These are phyloP conservation scores for Aspergillus affinis DNA, from an alignment of 495 filamentous ascomycete genomes.

Conservation along the genomic window DNA sequence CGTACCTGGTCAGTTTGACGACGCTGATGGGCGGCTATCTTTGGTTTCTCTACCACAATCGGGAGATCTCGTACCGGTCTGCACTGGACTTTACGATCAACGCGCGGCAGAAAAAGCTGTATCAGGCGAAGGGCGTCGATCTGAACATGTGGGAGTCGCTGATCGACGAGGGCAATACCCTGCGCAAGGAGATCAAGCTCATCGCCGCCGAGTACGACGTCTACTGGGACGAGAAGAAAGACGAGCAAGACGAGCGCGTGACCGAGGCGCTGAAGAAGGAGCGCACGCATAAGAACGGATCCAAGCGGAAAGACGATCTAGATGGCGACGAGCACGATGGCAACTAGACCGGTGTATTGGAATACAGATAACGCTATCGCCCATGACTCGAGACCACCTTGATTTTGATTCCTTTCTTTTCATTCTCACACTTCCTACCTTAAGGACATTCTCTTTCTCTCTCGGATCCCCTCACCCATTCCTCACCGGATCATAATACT, in stretches of 20 bases:
- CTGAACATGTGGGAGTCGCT: conserved; percentile 71
- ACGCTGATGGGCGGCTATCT: conserved; percentile 87
- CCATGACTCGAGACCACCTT: too few species aligned
- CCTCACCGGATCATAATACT: conserved; percentile 49
- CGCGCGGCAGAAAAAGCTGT: conserved; percentile 72
- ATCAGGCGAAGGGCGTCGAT: conserved; percentile 73
- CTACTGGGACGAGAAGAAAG: conserved; percentile 84
- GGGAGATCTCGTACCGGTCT: conserved; percentile 80
- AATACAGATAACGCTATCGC: too few species aligned
- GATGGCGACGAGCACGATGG: conserved; percentile 40
- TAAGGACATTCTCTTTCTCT: too few species aligned
- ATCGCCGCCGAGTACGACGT: conserved; percentile 89
- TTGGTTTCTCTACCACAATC: conserved; percentile 92
- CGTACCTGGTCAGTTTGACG: conserved; percentile 78
- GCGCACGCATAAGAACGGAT: conserved; percentile 49
- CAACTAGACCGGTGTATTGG: conserved; percentile 10
- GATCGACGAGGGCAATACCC: conserved; percentile 76
- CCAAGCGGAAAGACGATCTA: conserved; percentile 47
- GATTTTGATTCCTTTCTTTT: too few species aligned
- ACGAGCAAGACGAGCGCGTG: conserved; percentile 74
- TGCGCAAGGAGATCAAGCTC: conserved; percentile 76
- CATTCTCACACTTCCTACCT: too few species aligned
- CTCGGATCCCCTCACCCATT: conserved; percentile 26
- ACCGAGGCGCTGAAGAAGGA: conserved; percentile 68
- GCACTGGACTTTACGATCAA: conserved; percentile 85